Percentiles rank a stretch among this genome's conserved stretches.
phyloP scores from a whole-genome alignment of 2,329 filamentous ascomycete species.

The Hymenoscyphus scutula region DNA sequence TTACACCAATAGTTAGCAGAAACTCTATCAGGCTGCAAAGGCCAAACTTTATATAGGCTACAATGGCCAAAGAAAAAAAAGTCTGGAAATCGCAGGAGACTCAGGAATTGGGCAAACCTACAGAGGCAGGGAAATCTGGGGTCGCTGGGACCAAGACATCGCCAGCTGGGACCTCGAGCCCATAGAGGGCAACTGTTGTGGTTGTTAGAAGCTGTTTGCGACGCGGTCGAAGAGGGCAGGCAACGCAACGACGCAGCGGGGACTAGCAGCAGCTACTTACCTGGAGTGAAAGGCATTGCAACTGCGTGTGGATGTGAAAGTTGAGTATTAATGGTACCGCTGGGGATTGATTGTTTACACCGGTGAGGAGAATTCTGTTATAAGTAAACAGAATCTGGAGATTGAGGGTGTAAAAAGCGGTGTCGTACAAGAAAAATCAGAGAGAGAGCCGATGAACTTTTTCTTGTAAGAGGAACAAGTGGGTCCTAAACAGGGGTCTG shows the following conservation, averaged over 20 bases:
- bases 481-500: background rate
- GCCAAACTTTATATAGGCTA: background rate
- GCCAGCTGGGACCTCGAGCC: constrained; percentile 84
- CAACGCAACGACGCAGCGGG: background rate
- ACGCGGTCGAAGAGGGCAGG: background rate
- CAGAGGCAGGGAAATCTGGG: constrained; percentile 77
- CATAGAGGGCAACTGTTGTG: constrained; percentile 72
- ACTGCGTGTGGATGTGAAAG: constrained; percentile 6
- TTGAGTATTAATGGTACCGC: background rate
- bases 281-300: constrained; percentile 56
- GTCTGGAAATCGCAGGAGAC: background rate
- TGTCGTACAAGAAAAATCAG: constrained; percentile 8
- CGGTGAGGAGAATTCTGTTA: background rate
- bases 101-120: constrained; percentile 48
- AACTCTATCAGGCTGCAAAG: constrained; percentile 2
- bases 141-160: constrained; percentile 78
- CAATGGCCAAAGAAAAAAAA: background rate
- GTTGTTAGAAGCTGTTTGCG: constrained; percentile 37
- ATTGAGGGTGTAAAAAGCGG: constrained; percentile 7
- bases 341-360: background rate
- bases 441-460: background rate
- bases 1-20: constrained; percentile 18
- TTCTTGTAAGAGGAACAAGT: background rate
- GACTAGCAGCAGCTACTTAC: constrained; percentile 22
- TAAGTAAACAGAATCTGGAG: constrained; percentile 2